phyloP scores from a whole-genome alignment of 495 filamentous ascomycete species.

The Penicillium lagena region DNA sequence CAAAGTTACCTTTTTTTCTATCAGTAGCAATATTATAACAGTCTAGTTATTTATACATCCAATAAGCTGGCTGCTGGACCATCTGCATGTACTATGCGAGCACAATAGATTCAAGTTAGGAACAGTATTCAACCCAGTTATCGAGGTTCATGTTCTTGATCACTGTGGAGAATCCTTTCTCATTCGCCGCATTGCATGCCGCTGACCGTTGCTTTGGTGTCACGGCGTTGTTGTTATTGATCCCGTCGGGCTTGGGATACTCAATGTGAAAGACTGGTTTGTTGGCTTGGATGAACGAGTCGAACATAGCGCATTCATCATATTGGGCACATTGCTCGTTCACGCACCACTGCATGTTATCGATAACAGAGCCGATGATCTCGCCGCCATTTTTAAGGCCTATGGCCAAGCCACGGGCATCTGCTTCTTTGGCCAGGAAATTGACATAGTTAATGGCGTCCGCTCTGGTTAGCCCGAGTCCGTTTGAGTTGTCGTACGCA shows the following conservation, averaged over 20 bases:
- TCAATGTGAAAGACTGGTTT: slow-evolving; percentile 75
- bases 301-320: slow-evolving; percentile 50
- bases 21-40: not conserved
- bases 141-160: slow-evolving; percentile 59
- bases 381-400: slow-evolving; percentile 62
- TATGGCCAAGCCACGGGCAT: slow-evolving; percentile 40
- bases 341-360: slow-evolving; percentile 58
- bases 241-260: slow-evolving; percentile 46
- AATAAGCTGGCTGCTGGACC: not conserved
- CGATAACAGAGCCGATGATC: slow-evolving; percentile 51
- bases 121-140: slow-evolving; percentile 51
- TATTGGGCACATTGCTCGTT: slow-evolving; percentile 67
- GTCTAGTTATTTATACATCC: slow-evolving; percentile 5
- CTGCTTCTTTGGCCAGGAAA: slow-evolving; percentile 51
- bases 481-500: slow-evolving; percentile 53
- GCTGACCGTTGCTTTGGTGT: slow-evolving; percentile 18
- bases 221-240: slow-evolving; percentile 30
- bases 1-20: not conserved
- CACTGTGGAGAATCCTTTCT: slow-evolving; percentile 52
- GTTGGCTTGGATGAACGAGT: slow-evolving; percentile 46
- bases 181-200: slow-evolving; percentile 30
- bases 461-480: slow-evolving; percentile 45
- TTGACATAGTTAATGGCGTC: slow-evolving; percentile 52
- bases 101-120: not conserved
- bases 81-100: no score